Conservation (phyloP, 371 early-diverging fungal genomes). For the Haplosporangium sp. region DNA sequence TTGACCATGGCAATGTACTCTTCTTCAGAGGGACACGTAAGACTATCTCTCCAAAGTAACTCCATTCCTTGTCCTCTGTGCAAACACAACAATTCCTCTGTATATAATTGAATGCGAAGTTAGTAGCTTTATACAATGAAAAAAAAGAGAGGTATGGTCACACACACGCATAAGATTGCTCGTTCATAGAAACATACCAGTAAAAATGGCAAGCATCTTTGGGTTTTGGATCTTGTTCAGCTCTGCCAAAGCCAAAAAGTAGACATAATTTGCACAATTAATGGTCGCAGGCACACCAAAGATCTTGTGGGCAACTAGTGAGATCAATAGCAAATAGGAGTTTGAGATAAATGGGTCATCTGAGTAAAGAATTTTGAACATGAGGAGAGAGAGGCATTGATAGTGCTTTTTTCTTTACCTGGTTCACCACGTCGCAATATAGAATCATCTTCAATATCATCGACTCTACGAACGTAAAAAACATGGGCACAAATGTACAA, state of each 20-base stretch:
- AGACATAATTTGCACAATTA: constrained; percentile 95
- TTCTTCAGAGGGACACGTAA: constrained; percentile 86
- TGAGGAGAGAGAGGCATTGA: neutral
- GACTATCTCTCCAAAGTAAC: constrained; percentile 88
- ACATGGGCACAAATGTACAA: neutral
- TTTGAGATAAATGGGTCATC: too few relatives aligned
- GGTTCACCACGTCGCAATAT: constrained; percentile 91
- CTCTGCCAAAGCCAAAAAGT: constrained; percentile 91
- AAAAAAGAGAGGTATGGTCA: too few relatives aligned
- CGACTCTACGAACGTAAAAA: constrained; percentile 69
- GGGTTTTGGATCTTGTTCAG: constrained; percentile 76
- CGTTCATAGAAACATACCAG: constrained; percentile 56
- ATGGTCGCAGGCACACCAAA: constrained; percentile 93
- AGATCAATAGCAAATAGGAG: neutral
- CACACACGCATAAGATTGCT: too few relatives aligned
- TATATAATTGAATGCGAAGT: neutral
- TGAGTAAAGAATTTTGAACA: neutral
- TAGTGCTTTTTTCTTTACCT: constrained; percentile 31
- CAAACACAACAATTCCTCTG: constrained; percentile 88
- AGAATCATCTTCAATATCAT: constrained; percentile 97
- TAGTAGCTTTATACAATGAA: too few relatives aligned
- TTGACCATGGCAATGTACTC: constrained; percentile 92
- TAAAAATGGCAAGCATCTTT: constrained; percentile 81
- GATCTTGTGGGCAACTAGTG: constrained; percentile 90
- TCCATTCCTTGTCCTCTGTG: constrained; percentile 97